A percentile compares a stretch with the other conserved stretches of the same genome.
These are phyloP conservation scores for Microbotryum violaceum DNA, from an alignment of 1,284 basidiomycete species.

Conservation along the genomic window DNA sequence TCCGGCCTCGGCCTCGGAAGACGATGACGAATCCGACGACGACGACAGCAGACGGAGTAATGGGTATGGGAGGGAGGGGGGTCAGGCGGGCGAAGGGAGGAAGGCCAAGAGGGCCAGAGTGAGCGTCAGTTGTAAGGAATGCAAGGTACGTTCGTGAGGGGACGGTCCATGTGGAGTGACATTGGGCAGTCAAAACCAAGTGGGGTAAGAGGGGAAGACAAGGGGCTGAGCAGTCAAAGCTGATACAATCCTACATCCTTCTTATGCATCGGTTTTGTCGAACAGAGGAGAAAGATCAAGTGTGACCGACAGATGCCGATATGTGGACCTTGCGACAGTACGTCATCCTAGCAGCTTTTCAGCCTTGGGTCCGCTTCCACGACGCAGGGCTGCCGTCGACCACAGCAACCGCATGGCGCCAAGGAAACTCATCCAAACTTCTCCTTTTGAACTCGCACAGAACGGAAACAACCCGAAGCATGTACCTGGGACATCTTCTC, in stretches of 20 bases:
- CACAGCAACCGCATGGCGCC: too few relatives aligned
- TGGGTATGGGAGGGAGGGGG: too few relatives aligned
- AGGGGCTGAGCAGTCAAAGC: slow-evolving; percentile 24
- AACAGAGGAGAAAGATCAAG: background rate
- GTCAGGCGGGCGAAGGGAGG: background rate
- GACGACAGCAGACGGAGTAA: background rate
- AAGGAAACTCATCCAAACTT: background rate
- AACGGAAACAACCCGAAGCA: slow-evolving; percentile 16
- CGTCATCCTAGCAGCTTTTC: background rate
- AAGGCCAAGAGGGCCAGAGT: slow-evolving; percentile 15
- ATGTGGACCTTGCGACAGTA: slow-evolving; percentile 26
- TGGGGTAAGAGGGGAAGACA: background rate
- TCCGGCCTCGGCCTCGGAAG: background rate
- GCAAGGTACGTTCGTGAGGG: slow-evolving; percentile 14
- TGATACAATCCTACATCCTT: background rate
- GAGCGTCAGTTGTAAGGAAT: slow-evolving; percentile 29
- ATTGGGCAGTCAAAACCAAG: background rate
- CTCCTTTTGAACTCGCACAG: background rate
- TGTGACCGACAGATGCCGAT: slow-evolving; percentile 30
- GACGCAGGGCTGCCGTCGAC: too few relatives aligned
- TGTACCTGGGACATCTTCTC: slow-evolving; percentile 31
- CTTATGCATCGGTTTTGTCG: too few relatives aligned
- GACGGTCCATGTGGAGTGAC: background rate
- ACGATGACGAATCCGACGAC: background rate
- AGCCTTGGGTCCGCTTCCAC: too few relatives aligned